Evolutionary conservation across 345 rosid species (phyloP).

Genomic region (Adansonia digitata): DNA sequence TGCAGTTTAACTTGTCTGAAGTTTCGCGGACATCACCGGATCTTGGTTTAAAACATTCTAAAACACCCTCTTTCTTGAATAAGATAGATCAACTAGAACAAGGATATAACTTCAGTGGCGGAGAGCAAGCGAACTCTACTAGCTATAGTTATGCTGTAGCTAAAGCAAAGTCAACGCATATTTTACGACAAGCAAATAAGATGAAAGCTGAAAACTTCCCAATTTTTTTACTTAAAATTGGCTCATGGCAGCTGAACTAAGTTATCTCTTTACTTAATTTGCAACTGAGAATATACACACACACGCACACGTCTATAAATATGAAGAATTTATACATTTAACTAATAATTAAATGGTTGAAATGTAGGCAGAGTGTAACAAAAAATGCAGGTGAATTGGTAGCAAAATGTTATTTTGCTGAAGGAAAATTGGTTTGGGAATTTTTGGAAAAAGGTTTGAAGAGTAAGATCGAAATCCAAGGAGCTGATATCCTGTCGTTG

Average conservation of each 20-base stretch:
- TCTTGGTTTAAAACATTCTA: background rate
- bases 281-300: too few relatives aligned
- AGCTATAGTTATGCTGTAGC: background rate
- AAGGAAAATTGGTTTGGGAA: conserved; percentile 63
- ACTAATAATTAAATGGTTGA: too few relatives aligned
- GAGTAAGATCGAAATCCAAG: conserved; percentile 37
- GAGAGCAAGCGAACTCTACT: background rate
- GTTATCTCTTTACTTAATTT: background rate
- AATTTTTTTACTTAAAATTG: conserved; percentile 27
- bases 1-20: background rate
- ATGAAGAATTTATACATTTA: too few relatives aligned
- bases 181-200: background rate
- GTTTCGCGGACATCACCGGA: background rate
- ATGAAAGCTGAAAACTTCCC: conserved; percentile 9
- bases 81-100: background rate
- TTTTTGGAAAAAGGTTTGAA: conserved; percentile 30
- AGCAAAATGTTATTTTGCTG: conserved; percentile 57
- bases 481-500: conserved; percentile 30
- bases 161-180: background rate
- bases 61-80: background rate
- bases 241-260: conserved; percentile 40
- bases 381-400: conserved; percentile 38
- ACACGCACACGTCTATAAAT: background rate
- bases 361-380: conserved; percentile 26
- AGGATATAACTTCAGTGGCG: background rate